Conservation (phyloP, 2,329 filamentous ascomycete species). For the Monilinia laxa region DNA sequence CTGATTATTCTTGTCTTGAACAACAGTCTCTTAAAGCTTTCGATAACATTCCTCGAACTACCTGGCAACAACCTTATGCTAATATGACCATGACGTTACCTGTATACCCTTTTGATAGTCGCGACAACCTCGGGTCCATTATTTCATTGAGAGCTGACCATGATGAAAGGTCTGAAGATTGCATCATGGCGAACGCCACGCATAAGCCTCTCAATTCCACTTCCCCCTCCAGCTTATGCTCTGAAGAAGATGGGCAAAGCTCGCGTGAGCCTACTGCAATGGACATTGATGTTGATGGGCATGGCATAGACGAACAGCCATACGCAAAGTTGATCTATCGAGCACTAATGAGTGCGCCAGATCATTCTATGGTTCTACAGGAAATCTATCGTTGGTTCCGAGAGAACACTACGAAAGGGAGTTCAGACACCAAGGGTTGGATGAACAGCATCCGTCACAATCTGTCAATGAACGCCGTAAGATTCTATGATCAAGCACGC, state of each 20-base stretch:
- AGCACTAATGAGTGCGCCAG: conserved; percentile 67
- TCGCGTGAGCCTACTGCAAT: conserved; percentile 35
- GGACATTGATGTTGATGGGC: conserved; percentile 36
- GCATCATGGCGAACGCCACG: conserved; percentile 12
- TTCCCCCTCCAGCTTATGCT: conserved; percentile 30
- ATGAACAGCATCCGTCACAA: conserved; percentile 96
- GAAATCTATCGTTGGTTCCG: conserved; percentile 91
- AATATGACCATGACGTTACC: conserved; percentile 26
- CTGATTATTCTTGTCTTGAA: conserved; percentile 27
- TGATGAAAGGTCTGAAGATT: conserved; percentile 13
- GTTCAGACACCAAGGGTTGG: conserved; percentile 69
- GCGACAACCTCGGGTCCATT: conserved; percentile 19
- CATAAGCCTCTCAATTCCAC: conserved; percentile 25
- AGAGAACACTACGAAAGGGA: conserved; percentile 74
- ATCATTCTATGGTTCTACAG: conserved; percentile 72
- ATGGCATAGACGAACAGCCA: conserved; percentile 52
- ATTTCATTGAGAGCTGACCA: conserved; percentile 9
- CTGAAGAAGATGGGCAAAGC: conserved; percentile 36
- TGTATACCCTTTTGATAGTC: conserved; percentile 28
- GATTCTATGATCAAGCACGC: conserved; percentile 41
- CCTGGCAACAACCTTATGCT: conserved; percentile 27
- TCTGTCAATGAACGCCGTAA: conserved; percentile 89
- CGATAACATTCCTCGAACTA: conserved; percentile 29
- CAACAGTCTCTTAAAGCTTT: conserved; percentile 25
- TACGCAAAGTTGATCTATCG: conserved; percentile 81